These are phyloP conservation scores for Populus hybrid DNA, from an alignment of 441 rosid species.

Conservation along the genomic window DNA sequence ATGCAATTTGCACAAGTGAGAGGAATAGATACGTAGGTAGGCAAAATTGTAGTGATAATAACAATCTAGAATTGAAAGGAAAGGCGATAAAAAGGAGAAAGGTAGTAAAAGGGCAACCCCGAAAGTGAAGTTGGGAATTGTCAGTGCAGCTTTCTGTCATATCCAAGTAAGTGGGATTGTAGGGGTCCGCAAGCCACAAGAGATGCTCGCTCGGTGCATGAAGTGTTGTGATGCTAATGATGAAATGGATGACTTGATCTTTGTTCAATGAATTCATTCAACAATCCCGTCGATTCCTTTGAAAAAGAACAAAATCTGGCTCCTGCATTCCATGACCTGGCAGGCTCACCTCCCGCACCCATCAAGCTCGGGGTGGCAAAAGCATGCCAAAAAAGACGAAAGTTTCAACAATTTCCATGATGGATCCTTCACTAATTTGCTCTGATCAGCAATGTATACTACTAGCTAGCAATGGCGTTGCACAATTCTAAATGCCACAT, in stretches of 20 bases:
- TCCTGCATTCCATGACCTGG: not conserved
- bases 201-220: not conserved
- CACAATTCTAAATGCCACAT: too few species aligned
- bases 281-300: constrained; percentile 22
- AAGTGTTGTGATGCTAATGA: constrained; percentile 25
- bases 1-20: constrained; percentile 5
- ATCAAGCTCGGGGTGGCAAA: too few species aligned
- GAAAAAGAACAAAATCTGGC: not conserved
- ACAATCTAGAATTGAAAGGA: constrained; percentile 18
- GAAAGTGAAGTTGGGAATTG: constrained; percentile 25
- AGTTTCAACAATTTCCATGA: too few species aligned
- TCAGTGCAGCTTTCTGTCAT: constrained; percentile 24
- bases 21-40: constrained; percentile 13
- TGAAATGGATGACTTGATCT: constrained; percentile 19
- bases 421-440: too few species aligned
- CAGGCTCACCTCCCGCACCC: constrained; percentile 22
- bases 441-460: too few species aligned
- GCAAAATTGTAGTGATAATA: constrained; percentile 29
- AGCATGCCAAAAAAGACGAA: too few species aligned
- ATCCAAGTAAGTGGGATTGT: constrained; percentile 37
- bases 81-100: too few species aligned
- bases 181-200: constrained; percentile 36
- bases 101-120: not conserved
- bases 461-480: too few species aligned
- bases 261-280: constrained; percentile 29